These are phyloP conservation scores for Tulasnella sp. DNA, from an alignment of 768 basidiomycete genomes.

Conservation along the genomic window DNA sequence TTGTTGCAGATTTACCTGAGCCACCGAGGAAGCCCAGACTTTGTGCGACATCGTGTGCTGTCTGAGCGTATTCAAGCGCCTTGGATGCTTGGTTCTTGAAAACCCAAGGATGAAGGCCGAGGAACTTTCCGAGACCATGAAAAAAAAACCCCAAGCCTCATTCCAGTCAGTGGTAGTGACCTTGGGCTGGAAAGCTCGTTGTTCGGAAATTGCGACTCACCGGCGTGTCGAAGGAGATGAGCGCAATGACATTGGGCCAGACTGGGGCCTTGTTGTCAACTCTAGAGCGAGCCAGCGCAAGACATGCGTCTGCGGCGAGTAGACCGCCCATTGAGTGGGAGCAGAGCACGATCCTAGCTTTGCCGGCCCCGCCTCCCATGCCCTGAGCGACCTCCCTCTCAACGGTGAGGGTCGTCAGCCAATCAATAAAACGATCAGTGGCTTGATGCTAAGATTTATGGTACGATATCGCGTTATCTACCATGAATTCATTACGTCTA, in stretches of 20 bases:
- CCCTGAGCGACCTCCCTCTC: slow-evolving; percentile 69
- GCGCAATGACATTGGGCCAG: slow-evolving; percentile 83
- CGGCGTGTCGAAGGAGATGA: slow-evolving; percentile 83
- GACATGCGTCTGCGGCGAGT: slow-evolving; percentile 70
- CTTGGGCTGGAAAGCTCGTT: no score
- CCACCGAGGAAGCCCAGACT: slow-evolving; percentile 44
- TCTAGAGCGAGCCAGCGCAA: slow-evolving; percentile 57
- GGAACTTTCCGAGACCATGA: no score
- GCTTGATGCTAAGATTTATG: slow-evolving; percentile 49
- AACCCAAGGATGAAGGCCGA: slow-evolving; percentile 74
- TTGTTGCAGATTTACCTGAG: not conserved
- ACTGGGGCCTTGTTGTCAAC: slow-evolving; percentile 54
- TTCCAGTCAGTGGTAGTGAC: no score
- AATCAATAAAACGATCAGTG: slow-evolving; percentile 77
- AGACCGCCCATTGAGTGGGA: slow-evolving; percentile 96
- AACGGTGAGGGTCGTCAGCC: slow-evolving; percentile 84
- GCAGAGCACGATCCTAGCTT: slow-evolving; percentile 71
- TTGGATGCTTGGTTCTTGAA: slow-evolving; percentile 77
- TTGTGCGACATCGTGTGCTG: slow-evolving; percentile 52
- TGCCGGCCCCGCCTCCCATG: slow-evolving; percentile 58
- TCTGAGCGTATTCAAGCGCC: slow-evolving; percentile 54
- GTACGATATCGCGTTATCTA: not conserved
- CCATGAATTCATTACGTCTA: not conserved
- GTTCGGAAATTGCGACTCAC: slow-evolving; percentile 33
- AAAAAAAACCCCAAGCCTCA: no score